These are phyloP conservation scores for Irpex sp. DNA, from an alignment of 1,284 basidiomycete species.

Conservation along the genomic window DNA sequence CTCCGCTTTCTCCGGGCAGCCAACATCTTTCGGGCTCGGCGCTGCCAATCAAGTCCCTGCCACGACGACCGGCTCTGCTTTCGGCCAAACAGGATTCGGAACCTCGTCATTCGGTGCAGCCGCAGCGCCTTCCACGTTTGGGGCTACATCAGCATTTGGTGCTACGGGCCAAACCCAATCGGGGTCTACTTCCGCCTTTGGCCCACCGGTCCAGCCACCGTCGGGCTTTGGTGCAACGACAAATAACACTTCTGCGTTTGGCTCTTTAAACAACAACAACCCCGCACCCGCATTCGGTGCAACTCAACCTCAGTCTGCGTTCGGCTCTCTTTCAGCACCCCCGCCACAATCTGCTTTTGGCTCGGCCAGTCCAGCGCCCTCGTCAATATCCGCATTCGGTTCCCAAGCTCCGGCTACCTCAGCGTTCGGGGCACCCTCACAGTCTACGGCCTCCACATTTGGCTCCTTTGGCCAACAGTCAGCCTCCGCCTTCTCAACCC, in stretches of 20 bases:
- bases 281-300: constrained; percentile 26
- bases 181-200: constrained; percentile 27
- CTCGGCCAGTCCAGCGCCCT: constrained; percentile 3
- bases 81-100: constrained; percentile 5
- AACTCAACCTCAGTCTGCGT: constrained; percentile 22
- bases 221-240: constrained; percentile 10
- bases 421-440: constrained; percentile 21
- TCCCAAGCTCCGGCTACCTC: constrained; percentile 12
- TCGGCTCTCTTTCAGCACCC: constrained; percentile 16
- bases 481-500: constrained; percentile 8
- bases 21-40: constrained; percentile 30
- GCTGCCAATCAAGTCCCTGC: constrained; percentile 19
- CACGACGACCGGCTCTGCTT: constrained; percentile 7
- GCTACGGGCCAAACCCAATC: constrained; percentile 14
- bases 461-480: constrained; percentile 9
- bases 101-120: neutral
- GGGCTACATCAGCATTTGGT: constrained; percentile 29
- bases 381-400: constrained; percentile 17
- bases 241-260: constrained; percentile 28
- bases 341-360: constrained; percentile 23
- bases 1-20: constrained; percentile 31
- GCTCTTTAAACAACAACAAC: constrained; percentile 4
- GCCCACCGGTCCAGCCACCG: constrained; percentile 13
- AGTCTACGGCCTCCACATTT: constrained; percentile 15
- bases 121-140: constrained; percentile 21